Evolutionary conservation across 257 asterid species (phyloP).

Genomic region (Solanum sejunctum): DNA sequence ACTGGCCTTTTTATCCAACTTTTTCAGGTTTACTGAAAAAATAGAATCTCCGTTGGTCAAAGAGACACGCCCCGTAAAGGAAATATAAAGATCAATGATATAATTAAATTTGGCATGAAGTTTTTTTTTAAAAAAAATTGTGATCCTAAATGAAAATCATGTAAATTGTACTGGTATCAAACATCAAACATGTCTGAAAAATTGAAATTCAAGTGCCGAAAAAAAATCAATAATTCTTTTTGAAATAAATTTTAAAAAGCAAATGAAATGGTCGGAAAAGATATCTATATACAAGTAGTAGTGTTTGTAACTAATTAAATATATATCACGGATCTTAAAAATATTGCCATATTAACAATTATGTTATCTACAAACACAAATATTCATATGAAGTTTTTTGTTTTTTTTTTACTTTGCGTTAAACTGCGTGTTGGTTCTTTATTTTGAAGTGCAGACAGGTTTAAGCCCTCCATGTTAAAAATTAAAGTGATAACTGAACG

Average conservation of each 20-base stretch:
- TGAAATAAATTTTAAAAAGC: too few species aligned
- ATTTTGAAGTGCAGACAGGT: not conserved
- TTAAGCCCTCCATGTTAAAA: too few species aligned
- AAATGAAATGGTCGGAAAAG: too few species aligned
- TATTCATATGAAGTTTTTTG: not conserved
- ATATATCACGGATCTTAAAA: not conserved
- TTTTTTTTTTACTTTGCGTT: not conserved
- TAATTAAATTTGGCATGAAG: too few species aligned
- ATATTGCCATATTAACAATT: not conserved
- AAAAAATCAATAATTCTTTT: too few species aligned
- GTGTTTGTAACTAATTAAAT: not conserved
- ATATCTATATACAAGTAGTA: too few species aligned
- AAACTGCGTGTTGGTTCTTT: not conserved
- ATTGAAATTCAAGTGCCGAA: too few species aligned
- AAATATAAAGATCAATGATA: not conserved
- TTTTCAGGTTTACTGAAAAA: not conserved
- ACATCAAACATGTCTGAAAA: too few species aligned
- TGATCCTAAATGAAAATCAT: too few species aligned
- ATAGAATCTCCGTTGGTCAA: not conserved
- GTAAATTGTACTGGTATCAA: too few species aligned
- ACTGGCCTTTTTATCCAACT: not conserved
- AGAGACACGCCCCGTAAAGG: not conserved
- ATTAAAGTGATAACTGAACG: not conserved
- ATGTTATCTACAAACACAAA: not conserved
- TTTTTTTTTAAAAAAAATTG: too few species aligned